Base-by-base conservation (phyloP, 345 rosid genomes). In the Angophora floribunda region DNA sequence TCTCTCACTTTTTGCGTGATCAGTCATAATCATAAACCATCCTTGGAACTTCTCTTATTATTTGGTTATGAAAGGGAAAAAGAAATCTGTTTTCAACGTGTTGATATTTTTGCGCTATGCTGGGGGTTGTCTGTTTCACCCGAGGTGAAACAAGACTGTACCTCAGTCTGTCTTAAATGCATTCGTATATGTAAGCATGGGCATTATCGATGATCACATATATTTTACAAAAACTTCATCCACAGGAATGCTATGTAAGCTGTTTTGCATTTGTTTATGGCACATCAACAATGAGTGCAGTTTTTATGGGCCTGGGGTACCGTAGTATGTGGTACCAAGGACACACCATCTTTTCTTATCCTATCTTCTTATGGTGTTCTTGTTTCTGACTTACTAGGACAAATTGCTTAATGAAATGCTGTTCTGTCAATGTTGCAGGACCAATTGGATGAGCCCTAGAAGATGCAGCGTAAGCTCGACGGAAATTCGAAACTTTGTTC, bases 391-490 rank as follows among this genome's bases (percentile, higher is more conserved):
- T 79, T 30, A 12, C 41, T 13, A 24, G 28, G 11, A 21, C 86
- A 24, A 44, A 28, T n/a, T n/a, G 51, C 87, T 87, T 89, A 3
- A 16, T 61, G 67, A 32, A 86, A 53, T 53, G 24, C 26, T 41
- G 49, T 21, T 41, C 82, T 52, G 67, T 24, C 49, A 59, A 86
- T 86, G 19, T 36, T 90, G 93, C 95, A 95, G 97, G 97, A 95
- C 93, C 97, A 94, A 91, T 90, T 94, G 91, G 97, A 95, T 91
- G 97, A 95, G 93, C 93, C 97, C 50, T 95, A 93, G 88, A 86
- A 88, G 91, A 80, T 55, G 91, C 44, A 84, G 22, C 67, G 75
- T 86, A 50, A 87, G 61, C 78, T 87, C 32, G 85, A 67, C 61
- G 36, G 90, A 67, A 44, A n/a, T 44, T 17, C 36, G 82, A 47